A percentile compares a stretch with the other conserved stretches of the same genome.
phyloP scores from a whole-genome alignment of 805 yeast genomes.

The Tetrapisispora nanseiensis region DNA sequence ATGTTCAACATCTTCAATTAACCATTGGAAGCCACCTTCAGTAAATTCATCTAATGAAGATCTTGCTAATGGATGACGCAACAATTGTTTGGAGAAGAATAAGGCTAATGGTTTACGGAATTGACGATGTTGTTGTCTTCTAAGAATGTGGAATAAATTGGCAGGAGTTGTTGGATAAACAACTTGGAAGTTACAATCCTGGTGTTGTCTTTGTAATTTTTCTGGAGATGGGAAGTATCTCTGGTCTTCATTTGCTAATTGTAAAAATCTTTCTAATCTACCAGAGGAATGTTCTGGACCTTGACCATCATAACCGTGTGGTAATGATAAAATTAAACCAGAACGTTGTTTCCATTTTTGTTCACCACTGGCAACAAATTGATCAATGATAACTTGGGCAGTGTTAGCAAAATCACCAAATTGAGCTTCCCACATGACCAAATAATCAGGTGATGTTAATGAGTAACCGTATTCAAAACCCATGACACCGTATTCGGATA shows the following conservation, averaged over 20 bases:
- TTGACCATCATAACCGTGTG: slow-evolving; percentile 99
- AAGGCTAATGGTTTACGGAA: slow-evolving; percentile 85
- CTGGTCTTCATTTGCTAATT: slow-evolving; percentile 91
- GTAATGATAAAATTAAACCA: slow-evolving; percentile 88
- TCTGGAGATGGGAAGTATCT: slow-evolving; percentile 85
- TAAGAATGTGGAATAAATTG: slow-evolving; percentile 86
- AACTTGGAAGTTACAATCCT: slow-evolving; percentile 95
- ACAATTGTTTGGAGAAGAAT: slow-evolving; percentile 85
- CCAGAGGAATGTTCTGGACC: slow-evolving; percentile 99
- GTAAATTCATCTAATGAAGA: slow-evolving; percentile 76
- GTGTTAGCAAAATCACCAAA: slow-evolving; percentile 99
- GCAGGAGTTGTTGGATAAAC: slow-evolving; percentile 98
- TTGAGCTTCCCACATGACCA: slow-evolving; percentile 99
- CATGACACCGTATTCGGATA: slow-evolving; percentile 98
- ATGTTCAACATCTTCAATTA: slow-evolving; percentile 84
- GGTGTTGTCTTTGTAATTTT: slow-evolving; percentile 93
- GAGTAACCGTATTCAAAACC: slow-evolving; percentile 99
- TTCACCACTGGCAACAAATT: slow-evolving; percentile 94
- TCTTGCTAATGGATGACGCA: slow-evolving; percentile 97
- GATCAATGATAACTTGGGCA: slow-evolving; percentile 95
- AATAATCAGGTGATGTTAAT: slow-evolving; percentile 91
- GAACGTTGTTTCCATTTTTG: slow-evolving; percentile 98
- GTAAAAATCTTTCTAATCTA: slow-evolving; percentile 92
- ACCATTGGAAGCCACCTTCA: slow-evolving; percentile 89
- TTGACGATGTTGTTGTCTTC: slow-evolving; percentile 99